Evolutionary conservation across 495 filamentous ascomycete genomes (phyloP), one percentile per base, ranked within the genome.

Genomic region (Talaromyces nanjingensis): DNA sequence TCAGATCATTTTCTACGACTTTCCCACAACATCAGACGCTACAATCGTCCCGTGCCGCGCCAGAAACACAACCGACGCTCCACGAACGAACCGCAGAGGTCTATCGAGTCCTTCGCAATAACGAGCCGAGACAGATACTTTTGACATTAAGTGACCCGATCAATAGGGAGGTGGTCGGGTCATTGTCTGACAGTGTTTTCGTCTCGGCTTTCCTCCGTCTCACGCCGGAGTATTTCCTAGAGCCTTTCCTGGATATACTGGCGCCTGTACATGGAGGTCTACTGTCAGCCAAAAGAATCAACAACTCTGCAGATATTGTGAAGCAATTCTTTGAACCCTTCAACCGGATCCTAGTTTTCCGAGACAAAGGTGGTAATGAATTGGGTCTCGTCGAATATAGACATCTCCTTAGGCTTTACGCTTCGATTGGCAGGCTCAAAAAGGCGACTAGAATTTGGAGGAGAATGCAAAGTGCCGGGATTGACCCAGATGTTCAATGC

Each of bases 331-430:
- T 86, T 1, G 66, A 68, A 20, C 64, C 60, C 0, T 74, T 86
- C 14, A 62, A 78, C 0, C 57, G 62, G n/a, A 73, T 74, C 18
- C 8, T 62, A 33, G 1, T 11, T 12, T 9, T 27, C 6, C 72
- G 83, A 57, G 66, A 65, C 4, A 59, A 56, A 1, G 67, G 63
- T 0, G 76, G 73, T 0, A 47, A 69, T 27, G 22, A 34, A 9
- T 64, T 84, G 12, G 70, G 70, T 18, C 69, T 82, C 24, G 70
- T 69, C 0, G 86, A 88, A 63, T 87, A 84, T 67, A 81, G 73
- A 1, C 80, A 84, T 60, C 73, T 89, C 14, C 75, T 89, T 24
- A 76, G 80, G 58, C 83, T 81, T 69, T 82, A 84, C 14, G 69
- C 76, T 9, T 77, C 79, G 4, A 76, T 81, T 29, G 81, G 79